Evolutionary conservation across 768 basidiomycete genomes (phyloP), one percentile per base, ranked within the genome.

Genomic region (Paxillus rubicundulus): DNA sequence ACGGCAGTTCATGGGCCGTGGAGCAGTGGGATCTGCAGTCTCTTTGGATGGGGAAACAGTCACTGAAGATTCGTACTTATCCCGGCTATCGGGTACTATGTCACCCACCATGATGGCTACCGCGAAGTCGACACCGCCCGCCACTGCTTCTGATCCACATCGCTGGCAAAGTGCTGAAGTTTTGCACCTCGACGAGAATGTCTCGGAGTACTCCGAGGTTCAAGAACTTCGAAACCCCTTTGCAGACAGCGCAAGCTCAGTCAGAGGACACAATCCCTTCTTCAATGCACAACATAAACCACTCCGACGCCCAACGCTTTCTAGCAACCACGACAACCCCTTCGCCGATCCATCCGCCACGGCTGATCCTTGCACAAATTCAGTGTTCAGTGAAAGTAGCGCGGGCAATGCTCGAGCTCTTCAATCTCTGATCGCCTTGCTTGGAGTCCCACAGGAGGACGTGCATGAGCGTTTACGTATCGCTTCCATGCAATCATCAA

Each of bases 121-220:
- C 62, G 84, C 82, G 32, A 82, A 82, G 61, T 80, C 78, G 55
- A 88, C 86, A 5, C 86, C 87, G 42, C 72, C 73, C 8, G 79
- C 83, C 12, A 81, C 74, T 24, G 60, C 68, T 4, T 76, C 80
- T 2, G 69, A 75, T 14, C 64, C 70, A 2, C 86, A 89, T 69
- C 75, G 66, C 43, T 88, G 86, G 86, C 81, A 89, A 65, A 83
- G 82, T 8, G 85, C 85, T 3, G 82, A 86, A 60, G 82, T 87
- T 17, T 57, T 86, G 46, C 70, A 79, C 49, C 71, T 70, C 42
- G 70, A 65, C 28, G 65, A 67, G 40, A 46, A 61, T 2, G 65
- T 64, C 40, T 41, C 54, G 1, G 55, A 46, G 13, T 9, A 20
- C 16, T 33, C 49, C 24, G 56, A 58, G 4, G 7, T 14, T 4